Base-by-base conservation (phyloP, 78 protist species). In the Protostelium mycophagum region DNA sequence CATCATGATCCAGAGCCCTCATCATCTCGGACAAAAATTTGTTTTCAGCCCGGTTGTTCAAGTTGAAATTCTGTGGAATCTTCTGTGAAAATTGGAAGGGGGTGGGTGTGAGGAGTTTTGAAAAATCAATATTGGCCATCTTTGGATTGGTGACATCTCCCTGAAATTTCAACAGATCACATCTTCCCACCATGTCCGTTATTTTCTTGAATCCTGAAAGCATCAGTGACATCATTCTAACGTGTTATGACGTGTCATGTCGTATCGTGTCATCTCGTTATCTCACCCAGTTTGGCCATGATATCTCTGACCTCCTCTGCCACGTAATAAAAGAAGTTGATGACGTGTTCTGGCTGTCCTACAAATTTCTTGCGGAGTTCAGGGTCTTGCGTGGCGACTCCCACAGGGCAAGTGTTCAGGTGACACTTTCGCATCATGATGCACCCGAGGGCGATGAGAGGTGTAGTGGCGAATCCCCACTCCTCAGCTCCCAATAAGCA, bases 341-440 rank as follows among this genome's bases (percentile, higher is more conserved):
- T 31, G 51, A 95, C 94, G 90, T 95, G 96, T 63, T 91, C 95
- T 34, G 98, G 98, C 85, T 51, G 34, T 34, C 98, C 98, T 25
- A 90, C 89, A 87, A 97, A 97, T 91, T 92, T 93, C 85, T 38
- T 34, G 63, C 98, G 92, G 34, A 97, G 95, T 38, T 38, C 91
- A 63, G 96, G 96, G 91, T 96, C 95, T 91, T 97, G 98, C 36
- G 98, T 96, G 28, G 98, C 96, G 10, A 97, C 92, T n/a, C 98
- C 98, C 1, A 97, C 98, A 0, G 98, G 98, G 92, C 98, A 97
- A 34, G 95, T 95, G 95, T 97, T 97, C 29, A 95, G 89, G 91
- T 97, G 98, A 90, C 98, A 97, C 92, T 94, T 96, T 83, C 98
- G 92, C 96, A 95, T 95, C 97, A 97, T 94, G 88, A 96, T 93